A percentile compares a stretch with the other conserved stretches of the same genome.
Conservation (phyloP, 495 filamentous ascomycete species). For the Daldinia concentrica region DNA sequence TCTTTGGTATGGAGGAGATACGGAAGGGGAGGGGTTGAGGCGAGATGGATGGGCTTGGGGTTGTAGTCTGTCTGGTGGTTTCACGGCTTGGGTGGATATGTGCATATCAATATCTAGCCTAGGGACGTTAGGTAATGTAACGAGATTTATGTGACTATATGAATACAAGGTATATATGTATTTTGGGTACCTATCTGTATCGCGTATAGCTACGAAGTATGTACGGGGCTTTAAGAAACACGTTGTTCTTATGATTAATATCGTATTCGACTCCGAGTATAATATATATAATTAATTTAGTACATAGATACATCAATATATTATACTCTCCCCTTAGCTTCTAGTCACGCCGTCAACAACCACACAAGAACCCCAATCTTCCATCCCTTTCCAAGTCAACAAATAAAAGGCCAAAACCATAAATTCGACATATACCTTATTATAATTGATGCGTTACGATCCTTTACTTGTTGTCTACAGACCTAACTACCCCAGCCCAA, state of each 20-base stretch:
- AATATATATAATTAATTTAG: background rate
- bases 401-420: too few relatives aligned
- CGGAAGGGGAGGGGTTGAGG: conserved; percentile 36
- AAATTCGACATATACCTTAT: too few relatives aligned
- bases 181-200: background rate
- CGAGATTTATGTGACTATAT: background rate
- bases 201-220: background rate
- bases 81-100: background rate
- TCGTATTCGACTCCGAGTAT: background rate
- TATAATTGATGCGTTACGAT: too few relatives aligned
- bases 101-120: background rate
- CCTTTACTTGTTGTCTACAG: too few relatives aligned
- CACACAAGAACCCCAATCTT: too few relatives aligned
- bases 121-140: background rate
- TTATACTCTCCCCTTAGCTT: too few relatives aligned
- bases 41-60: background rate
- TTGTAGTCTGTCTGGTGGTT: background rate
- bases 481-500: background rate
- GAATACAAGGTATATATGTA: background rate
- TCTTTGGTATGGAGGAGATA: conserved; percentile 59
- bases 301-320: too few relatives aligned
- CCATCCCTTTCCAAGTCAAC: too few relatives aligned
- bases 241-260: too few relatives aligned
- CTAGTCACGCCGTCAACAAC: too few relatives aligned
- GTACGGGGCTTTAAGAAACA: background rate